Conservation (phyloP, 192 early-diverging fungal genomes). For the Phlyctochytrium arcticum region DNA sequence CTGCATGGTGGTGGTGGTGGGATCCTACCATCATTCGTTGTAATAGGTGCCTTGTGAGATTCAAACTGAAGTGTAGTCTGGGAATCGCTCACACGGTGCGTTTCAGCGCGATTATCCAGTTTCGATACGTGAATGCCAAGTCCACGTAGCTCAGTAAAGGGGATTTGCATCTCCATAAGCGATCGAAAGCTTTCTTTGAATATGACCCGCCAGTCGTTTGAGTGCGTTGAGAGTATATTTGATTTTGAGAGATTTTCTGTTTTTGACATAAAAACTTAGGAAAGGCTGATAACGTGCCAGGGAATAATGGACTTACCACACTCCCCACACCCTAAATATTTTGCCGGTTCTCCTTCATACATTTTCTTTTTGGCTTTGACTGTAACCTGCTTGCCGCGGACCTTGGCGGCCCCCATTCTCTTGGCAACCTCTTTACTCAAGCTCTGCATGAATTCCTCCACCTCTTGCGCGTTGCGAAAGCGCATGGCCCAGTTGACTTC, state of each 20-base stretch:
- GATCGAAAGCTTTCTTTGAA: slow-evolving; percentile 19
- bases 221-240: neutral
- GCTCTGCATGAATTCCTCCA: slow-evolving; percentile 63
- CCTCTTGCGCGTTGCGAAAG: slow-evolving; percentile 68
- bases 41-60: too few species aligned
- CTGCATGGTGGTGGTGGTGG: too few species aligned
- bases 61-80: neutral
- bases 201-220: slow-evolving; percentile 8
- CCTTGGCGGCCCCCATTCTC: slow-evolving; percentile 52
- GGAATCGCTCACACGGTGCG: slow-evolving; percentile 2
- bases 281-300: neutral
- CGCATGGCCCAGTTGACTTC: slow-evolving; percentile 89
- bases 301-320: slow-evolving; percentile 24
- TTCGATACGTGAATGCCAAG: slow-evolving; percentile 39
- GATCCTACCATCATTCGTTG: too few species aligned
- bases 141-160: slow-evolving; percentile 32
- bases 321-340: slow-evolving; percentile 42
- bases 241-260: slow-evolving; percentile 38
- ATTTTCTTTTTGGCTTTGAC: slow-evolving; percentile 56
- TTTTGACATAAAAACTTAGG: neutral
- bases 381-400: slow-evolving; percentile 58
- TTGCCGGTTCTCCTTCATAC: slow-evolving; percentile 46
- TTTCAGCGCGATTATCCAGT: too few species aligned
- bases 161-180: slow-evolving; percentile 22
- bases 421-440: slow-evolving; percentile 63